These are phyloP conservation scores for Pseudogymnoascus sp. DNA, from an alignment of 2,329 filamentous ascomycete genomes.

Conservation along the genomic window DNA sequence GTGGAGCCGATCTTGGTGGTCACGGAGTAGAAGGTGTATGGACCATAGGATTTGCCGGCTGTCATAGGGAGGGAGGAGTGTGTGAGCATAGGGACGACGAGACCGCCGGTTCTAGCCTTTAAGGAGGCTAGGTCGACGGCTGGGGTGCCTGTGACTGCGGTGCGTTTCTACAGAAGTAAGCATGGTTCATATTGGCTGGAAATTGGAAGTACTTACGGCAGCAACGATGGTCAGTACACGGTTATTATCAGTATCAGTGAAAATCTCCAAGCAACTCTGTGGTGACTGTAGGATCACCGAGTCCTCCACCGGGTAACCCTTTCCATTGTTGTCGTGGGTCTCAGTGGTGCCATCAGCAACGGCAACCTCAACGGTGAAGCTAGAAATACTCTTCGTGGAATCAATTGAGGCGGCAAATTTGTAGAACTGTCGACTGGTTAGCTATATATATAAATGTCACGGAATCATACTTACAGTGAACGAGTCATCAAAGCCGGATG, in stretches of 20 bases:
- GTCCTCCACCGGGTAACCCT: slow-evolving; percentile 48
- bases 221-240: slow-evolving; percentile 22
- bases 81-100: slow-evolving; percentile 19
- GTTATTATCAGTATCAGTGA: slow-evolving; percentile 13
- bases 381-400: slow-evolving; percentile 52
- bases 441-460: slow-evolving; percentile 26
- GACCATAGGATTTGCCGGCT: slow-evolving; percentile 19
- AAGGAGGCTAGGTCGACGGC: slow-evolving; percentile 19
- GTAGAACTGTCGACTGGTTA: slow-evolving; percentile 23
- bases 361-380: slow-evolving; percentile 49
- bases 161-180: slow-evolving; percentile 15
- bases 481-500: slow-evolving; percentile 52
- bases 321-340: slow-evolving; percentile 50
- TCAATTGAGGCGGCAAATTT: slow-evolving; percentile 39
- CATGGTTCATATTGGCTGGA: not conserved
- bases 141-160: slow-evolving; percentile 14
- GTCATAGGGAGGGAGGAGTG: slow-evolving; percentile 20
- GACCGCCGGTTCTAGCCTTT: slow-evolving; percentile 16
- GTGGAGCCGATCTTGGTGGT: slow-evolving; percentile 16
- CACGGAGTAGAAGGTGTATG: slow-evolving; percentile 23
- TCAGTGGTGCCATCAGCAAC: slow-evolving; percentile 40
- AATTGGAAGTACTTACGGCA: slow-evolving; percentile 19
- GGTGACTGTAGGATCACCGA: slow-evolving; percentile 47
- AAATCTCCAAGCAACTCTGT: slow-evolving; percentile 45
- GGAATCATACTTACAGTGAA: slow-evolving; percentile 46